Evolutionary conservation across 225 moss, liverwort and hornwort genomes (phyloP).

Genomic region (Lunularia cruciata): DNA sequence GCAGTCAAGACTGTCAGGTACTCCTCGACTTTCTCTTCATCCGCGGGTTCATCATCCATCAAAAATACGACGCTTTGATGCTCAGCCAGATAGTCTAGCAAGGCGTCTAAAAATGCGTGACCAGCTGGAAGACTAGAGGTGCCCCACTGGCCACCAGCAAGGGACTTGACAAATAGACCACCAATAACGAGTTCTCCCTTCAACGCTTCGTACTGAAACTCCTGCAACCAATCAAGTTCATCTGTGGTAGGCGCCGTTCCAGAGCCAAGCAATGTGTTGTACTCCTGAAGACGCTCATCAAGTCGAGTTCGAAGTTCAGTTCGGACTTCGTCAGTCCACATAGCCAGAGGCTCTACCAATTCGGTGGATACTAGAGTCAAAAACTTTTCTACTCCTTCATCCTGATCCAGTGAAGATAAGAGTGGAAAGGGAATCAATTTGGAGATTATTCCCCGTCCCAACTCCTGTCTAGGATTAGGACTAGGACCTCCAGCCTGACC

Average conservation of each 20-base stretch:
- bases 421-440: constrained; percentile 77
- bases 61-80: constrained; percentile 50
- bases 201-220: constrained; percentile 71
- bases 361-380: constrained; percentile 83
- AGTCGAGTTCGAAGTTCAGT: constrained; percentile 74
- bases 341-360: constrained; percentile 79
- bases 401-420: constrained; percentile 70
- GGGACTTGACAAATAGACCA: constrained; percentile 76
- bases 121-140: constrained; percentile 77
- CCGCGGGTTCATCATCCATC: constrained; percentile 27
- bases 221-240: constrained; percentile 88
- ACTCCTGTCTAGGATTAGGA: constrained; percentile 56
- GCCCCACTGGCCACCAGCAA: constrained; percentile 86
- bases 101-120: constrained; percentile 69
- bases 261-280: constrained; percentile 66
- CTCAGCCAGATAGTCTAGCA: constrained; percentile 68
- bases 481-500: constrained; percentile 52
- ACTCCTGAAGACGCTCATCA: constrained; percentile 70
- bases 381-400: constrained; percentile 92
- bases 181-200: constrained; percentile 88
- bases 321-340: constrained; percentile 84
- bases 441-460: constrained; percentile 59
- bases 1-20: constrained; percentile 70
- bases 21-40: constrained; percentile 44
- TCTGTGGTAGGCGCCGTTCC: constrained; percentile 62